These are phyloP conservation scores for Rubroboletus pulcherrimus DNA, from an alignment of 768 basidiomycete species.

Conservation along the genomic window DNA sequence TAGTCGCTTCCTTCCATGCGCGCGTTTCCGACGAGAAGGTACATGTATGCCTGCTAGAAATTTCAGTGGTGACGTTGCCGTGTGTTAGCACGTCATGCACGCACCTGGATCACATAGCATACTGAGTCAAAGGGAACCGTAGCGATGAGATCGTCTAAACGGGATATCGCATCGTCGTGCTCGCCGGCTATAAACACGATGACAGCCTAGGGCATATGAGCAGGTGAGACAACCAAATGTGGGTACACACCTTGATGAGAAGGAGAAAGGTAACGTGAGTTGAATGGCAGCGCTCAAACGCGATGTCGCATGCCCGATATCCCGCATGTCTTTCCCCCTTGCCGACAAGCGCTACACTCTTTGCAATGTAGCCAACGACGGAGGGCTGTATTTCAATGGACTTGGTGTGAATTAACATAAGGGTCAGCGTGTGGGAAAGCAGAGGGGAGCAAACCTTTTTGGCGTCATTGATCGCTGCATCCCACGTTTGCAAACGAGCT, in stretches of 20 bases:
- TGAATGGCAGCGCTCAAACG: background rate
- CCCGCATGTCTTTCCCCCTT: background rate
- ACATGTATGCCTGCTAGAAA: background rate
- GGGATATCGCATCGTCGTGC: background rate
- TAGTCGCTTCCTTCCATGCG: background rate
- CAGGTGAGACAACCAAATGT: background rate
- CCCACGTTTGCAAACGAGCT: too few species aligned
- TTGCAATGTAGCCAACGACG: background rate
- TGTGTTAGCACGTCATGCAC: background rate
- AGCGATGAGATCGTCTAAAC: background rate
- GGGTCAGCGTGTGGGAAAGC: background rate
- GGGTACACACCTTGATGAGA: background rate
- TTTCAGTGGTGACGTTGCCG: background rate
- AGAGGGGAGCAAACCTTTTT: background rate
- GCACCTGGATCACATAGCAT: background rate
- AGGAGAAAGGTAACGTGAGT: background rate
- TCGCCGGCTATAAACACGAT: background rate
- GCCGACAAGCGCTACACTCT: background rate
- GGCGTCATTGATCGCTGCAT: too few species aligned
- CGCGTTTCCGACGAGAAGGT: background rate
- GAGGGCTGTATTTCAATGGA: background rate
- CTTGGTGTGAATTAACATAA: background rate
- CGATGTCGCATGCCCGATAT: background rate
- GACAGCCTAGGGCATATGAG: background rate
- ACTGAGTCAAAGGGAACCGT: background rate